Evolutionary conservation across 257 asterid species (phyloP).

Genomic region (Prunella vulgaris): DNA sequence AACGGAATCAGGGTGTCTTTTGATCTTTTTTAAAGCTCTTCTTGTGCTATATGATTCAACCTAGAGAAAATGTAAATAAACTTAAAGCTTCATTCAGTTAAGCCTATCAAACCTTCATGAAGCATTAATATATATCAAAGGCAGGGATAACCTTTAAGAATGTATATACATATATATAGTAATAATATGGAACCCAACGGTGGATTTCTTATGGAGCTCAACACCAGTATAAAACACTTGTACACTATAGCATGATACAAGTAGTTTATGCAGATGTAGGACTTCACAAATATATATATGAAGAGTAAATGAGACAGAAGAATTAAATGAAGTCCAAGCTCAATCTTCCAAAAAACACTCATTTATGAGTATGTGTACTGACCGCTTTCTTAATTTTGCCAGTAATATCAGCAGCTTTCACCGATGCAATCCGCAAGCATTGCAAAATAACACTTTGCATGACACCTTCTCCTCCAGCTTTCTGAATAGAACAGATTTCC

Average conservation of each 20-base stretch:
- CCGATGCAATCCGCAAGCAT: conserved; percentile 90
- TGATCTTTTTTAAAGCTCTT: conserved; percentile 77
- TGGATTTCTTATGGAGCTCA: no score
- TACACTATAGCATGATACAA: no score
- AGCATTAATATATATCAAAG: not conserved
- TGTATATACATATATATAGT: no score
- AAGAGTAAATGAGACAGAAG: not conserved
- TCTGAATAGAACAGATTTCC: conserved; percentile 86
- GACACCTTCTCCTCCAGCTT: conserved; percentile 90
- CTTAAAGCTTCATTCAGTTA: not conserved
- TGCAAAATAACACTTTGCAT: conserved; percentile 85
- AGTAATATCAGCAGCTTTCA: conserved; percentile 85
- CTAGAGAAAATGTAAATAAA: conserved; percentile 34
- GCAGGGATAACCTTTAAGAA: not conserved
- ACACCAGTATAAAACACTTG: no score
- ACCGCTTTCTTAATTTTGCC: conserved; percentile 77
- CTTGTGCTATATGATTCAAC: conserved; percentile 59
- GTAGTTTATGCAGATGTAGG: no score
- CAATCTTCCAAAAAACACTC: not conserved
- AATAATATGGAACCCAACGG: no score
- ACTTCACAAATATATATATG: no score
- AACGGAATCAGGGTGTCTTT: conserved; percentile 54
- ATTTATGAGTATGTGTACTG: conserved; percentile 27
- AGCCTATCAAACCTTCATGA: not conserved
- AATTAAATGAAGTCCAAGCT: not conserved